phyloP scores from a whole-genome alignment of 2,329 filamentous ascomycete species.

The Pseudomassariella vexata region DNA sequence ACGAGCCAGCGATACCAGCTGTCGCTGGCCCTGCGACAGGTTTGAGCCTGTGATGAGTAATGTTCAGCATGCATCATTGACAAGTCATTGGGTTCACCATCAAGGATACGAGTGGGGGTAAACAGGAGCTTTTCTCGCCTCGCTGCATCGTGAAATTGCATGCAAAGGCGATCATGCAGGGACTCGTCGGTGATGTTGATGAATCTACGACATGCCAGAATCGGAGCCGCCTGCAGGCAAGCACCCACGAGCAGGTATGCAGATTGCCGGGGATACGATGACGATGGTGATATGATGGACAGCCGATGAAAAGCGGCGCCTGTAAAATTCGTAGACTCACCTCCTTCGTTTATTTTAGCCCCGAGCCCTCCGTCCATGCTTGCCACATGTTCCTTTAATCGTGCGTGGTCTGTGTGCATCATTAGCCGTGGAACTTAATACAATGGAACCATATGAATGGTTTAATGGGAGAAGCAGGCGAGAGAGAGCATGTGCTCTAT shows the following conservation, averaged over 20 bases:
- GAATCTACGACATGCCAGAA: slow-evolving; percentile 12
- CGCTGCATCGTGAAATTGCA: slow-evolving; percentile 11
- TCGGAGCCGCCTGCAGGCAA: slow-evolving; percentile 12
- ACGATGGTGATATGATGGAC: slow-evolving; percentile 18
- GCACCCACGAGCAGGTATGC: slow-evolving; percentile 15
- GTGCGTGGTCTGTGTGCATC: slow-evolving; percentile 68
- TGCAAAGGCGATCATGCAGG: slow-evolving; percentile 31
- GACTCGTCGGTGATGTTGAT: slow-evolving; percentile 13
- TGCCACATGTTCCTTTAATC: slow-evolving; percentile 83
- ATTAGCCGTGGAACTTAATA: slow-evolving; percentile 29
- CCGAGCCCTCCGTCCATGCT: slow-evolving; percentile 87
- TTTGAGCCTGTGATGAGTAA: slow-evolving; percentile 66
- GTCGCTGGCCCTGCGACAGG: slow-evolving; percentile 88
- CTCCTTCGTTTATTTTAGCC: slow-evolving; percentile 87
- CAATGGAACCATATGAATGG: slow-evolving; percentile 12
- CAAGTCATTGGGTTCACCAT: slow-evolving; percentile 6
- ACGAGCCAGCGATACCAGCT: slow-evolving; percentile 87
- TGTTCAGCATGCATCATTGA: slow-evolving; percentile 9
- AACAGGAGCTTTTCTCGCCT: slow-evolving; percentile 2
- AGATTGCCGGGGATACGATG: slow-evolving; percentile 19
- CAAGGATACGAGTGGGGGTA: slow-evolving; percentile 2
- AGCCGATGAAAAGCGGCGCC: slow-evolving; percentile 21
- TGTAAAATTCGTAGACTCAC: slow-evolving; percentile 46
- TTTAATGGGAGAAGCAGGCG: slow-evolving; percentile 10
- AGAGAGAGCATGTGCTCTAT: slow-evolving; percentile 15